A percentile compares a stretch with the other conserved stretches of the same genome.
These are phyloP conservation scores for Coemansia sp. DNA, from an alignment of 192 early-diverging fungal species.

Conservation along the genomic window DNA sequence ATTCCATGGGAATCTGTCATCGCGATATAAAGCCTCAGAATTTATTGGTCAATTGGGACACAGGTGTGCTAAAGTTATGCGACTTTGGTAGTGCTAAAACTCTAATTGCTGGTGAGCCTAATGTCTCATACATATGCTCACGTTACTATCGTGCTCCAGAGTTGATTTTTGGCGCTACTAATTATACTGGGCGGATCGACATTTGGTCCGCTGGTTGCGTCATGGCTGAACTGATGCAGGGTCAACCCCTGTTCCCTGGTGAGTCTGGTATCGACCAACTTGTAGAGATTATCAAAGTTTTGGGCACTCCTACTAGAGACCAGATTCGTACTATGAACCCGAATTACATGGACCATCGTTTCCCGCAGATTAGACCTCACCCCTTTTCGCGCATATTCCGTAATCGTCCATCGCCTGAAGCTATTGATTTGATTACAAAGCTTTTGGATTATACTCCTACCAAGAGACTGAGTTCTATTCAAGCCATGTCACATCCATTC, in stretches of 20 bases:
- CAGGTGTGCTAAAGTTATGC: slow-evolving; percentile 94
- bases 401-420: slow-evolving; percentile 77
- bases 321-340: slow-evolving; percentile 98
- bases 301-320: slow-evolving; percentile 93
- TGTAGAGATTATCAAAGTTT: slow-evolving; percentile 99
- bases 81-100: slow-evolving; percentile 99
- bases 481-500: slow-evolving; percentile 92
- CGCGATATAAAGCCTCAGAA: slow-evolving; percentile 99
- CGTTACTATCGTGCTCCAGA: slow-evolving; percentile 97
- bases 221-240: slow-evolving; percentile 93
- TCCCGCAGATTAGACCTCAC: slow-evolving; percentile 95
- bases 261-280: slow-evolving; percentile 98
- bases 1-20: slow-evolving; percentile 96
- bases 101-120: slow-evolving; percentile 90
- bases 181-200: slow-evolving; percentile 87
- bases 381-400: slow-evolving; percentile 88
- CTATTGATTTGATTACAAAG: slow-evolving; percentile 80
- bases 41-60: slow-evolving; percentile 84
- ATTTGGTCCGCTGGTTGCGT: slow-evolving; percentile 97
- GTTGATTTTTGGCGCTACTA: slow-evolving; percentile 93
- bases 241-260: slow-evolving; percentile 91
- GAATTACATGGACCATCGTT: slow-evolving; percentile 97
- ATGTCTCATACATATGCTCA: slow-evolving; percentile 98
- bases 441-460: slow-evolving; percentile 91
- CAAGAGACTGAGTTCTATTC: slow-evolving; percentile 77